Evolutionary conservation across 768 basidiomycete genomes (phyloP), one percentile per base, ranked within the genome.

Genomic region (Leccinum longicurvipes): DNA sequence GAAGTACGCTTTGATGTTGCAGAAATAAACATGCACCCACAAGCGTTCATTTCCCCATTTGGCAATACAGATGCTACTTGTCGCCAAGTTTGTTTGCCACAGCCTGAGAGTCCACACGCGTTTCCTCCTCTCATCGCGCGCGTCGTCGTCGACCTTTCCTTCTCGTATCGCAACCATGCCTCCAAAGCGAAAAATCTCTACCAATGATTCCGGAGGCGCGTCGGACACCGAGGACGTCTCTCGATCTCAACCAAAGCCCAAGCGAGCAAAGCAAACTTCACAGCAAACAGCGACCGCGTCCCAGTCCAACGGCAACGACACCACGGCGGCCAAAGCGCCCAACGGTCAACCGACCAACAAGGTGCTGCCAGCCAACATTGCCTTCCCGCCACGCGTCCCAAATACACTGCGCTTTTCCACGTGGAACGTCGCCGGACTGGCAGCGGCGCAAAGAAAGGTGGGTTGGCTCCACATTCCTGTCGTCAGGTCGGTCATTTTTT

Each of bases 401-500:
- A 79, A 79, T 6, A 77, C 82, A 6, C 57, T 82, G 34, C 77
- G 85, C 15, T 73, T 94, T 27, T 80, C 81, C 15, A 70, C 86
- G 5, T 93, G 89, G 89, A 93, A 93, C 66, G 81, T 94, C 6
- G 89, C 86, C 59, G 86, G 93, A 4, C 73, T 90, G 50, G 83
- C 84, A 31, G 80, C 90, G 1, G 82, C 85, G 54, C 79, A 84
- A 61, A 93, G 87, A 72, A 93, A 95, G 81, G 91, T 86, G 54
- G 17, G 17, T n/a, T n/a, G 9, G 6, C 27, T 27, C 27, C 27
- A 27, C 27, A 27, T 4, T 4, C 27, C 5, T 8, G 27, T 27
- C 27, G 27, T 7, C 27, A 27, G 1, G 27, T 27, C 27, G 4
- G 27, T 27, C 27, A 6, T 29, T 31, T 36, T 6, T 24, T 17